phyloP scores from a whole-genome alignment of 805 yeast species.

The Monosporozyma yasuniensis region DNA sequence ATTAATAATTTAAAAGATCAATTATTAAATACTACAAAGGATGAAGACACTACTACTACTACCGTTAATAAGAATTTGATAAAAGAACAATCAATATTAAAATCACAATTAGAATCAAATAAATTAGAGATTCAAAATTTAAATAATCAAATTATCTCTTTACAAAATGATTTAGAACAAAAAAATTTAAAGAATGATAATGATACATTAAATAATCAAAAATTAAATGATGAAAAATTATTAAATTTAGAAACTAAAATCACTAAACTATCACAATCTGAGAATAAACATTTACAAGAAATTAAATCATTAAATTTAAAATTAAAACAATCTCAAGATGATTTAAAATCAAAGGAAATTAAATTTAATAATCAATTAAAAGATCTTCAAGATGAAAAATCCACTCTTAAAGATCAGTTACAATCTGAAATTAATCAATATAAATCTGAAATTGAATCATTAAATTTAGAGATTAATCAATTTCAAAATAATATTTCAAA shows the following conservation, averaged over 20 bases:
- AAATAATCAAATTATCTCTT: conserved; percentile 1
- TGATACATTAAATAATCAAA: conserved; percentile 7
- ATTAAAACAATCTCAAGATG: background rate
- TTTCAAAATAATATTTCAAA: background rate
- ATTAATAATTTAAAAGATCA: background rate
- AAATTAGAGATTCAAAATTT: conserved; percentile 3
- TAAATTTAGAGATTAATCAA: background rate
- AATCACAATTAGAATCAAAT: conserved; percentile 5
- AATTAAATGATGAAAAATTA: background rate
- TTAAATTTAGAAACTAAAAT: background rate
- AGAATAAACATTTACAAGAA: background rate
- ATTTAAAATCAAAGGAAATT: background rate
- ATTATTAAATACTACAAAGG: conserved; percentile 1
- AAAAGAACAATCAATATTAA: conserved; percentile 3
- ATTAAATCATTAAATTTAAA: background rate
- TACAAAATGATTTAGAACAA: conserved; percentile 13
- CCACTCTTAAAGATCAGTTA: background rate
- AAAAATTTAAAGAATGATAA: conserved; percentile 15
- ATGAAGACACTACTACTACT: background rate
- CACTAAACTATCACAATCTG: background rate
- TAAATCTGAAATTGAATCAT: background rate
- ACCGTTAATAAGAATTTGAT: conserved; percentile 1
- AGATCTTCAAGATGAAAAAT: conserved; percentile 5
- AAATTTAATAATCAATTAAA: background rate
- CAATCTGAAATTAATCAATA: background rate